phyloP scores from a whole-genome alignment of 2,329 filamentous ascomycete genomes.

The Fusarium succisae region DNA sequence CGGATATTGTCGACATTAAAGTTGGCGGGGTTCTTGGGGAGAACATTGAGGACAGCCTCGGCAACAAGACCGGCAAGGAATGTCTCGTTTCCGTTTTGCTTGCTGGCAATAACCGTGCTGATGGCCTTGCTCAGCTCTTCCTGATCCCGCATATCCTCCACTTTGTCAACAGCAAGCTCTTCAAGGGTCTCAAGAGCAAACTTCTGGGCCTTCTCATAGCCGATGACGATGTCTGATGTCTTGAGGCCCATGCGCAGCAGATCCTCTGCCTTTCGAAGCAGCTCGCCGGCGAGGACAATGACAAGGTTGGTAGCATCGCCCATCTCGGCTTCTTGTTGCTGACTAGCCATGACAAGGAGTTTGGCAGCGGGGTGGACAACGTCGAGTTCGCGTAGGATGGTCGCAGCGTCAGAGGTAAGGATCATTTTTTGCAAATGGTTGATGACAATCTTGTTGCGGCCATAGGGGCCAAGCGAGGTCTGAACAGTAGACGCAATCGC shows the following conservation, averaged over 20 bases:
- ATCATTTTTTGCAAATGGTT: slow-evolving; percentile 99
- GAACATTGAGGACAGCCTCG: slow-evolving; percentile 83
- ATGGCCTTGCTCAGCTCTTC: slow-evolving; percentile 93
- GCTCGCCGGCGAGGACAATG: slow-evolving; percentile 92
- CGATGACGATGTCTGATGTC: slow-evolving; percentile 95
- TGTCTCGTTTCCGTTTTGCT: slow-evolving; percentile 94
- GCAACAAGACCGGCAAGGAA: slow-evolving; percentile 87
- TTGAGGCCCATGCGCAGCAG: slow-evolving; percentile 96
- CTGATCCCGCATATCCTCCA: slow-evolving; percentile 82
- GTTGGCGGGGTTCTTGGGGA: slow-evolving; percentile 93
- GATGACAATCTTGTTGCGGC: slow-evolving; percentile 99
- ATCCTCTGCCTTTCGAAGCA: slow-evolving; percentile 97
- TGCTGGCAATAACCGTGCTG: slow-evolving; percentile 93
- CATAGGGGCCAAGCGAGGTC: slow-evolving; percentile 95
- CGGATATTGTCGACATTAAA: slow-evolving; percentile 99
- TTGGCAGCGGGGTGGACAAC: slow-evolving; percentile 98
- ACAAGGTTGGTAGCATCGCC: slow-evolving; percentile 98
- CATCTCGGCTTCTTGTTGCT: slow-evolving; percentile 99
- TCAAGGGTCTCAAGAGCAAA: slow-evolving; percentile 88
- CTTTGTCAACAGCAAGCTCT: slow-evolving; percentile 89
- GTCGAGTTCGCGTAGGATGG: slow-evolving; percentile 95
- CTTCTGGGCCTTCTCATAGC: slow-evolving; percentile 93
- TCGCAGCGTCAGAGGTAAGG: slow-evolving; percentile 95
- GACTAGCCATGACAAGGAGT: slow-evolving; percentile 96
- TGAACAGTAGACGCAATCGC: slow-evolving; percentile 96